phyloP scores from a whole-genome alignment of 1,284 basidiomycete species.

The Lignosus rhinocerotis region DNA sequence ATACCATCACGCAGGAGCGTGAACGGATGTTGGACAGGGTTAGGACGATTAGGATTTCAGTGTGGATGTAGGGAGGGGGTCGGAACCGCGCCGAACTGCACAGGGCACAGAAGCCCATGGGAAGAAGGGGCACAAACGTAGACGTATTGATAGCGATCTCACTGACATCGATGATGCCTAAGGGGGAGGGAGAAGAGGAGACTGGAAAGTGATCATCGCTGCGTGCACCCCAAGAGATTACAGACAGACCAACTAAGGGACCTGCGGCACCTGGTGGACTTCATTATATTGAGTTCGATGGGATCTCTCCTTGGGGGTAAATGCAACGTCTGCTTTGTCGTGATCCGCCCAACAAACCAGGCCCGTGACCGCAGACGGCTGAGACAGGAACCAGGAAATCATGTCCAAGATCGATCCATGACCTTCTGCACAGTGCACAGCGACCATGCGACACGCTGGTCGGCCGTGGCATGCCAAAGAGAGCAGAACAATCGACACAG shows the following conservation, averaged over 20 bases:
- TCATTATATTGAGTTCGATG: background rate
- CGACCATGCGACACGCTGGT: background rate
- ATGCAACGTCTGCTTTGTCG: background rate
- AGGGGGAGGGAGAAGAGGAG: background rate
- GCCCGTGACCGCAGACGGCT: background rate
- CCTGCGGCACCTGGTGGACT: background rate
- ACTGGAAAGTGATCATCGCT: background rate
- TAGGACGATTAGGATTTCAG: background rate
- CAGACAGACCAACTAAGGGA: background rate
- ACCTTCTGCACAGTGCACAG: background rate
- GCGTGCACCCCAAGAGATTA: background rate
- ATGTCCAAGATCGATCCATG: background rate
- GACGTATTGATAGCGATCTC: constrained; percentile 11
- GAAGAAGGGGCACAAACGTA: constrained; percentile 7
- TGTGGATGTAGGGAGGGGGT: constrained; percentile 1
- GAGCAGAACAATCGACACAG: background rate
- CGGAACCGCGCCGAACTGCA: constrained; percentile 12
- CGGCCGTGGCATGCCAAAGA: background rate
- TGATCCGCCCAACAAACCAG: background rate
- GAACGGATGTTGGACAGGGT: background rate
- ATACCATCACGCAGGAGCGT: background rate
- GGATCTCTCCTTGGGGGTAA: background rate
- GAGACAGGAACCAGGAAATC: background rate
- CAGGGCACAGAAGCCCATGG: constrained; percentile 13
- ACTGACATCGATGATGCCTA: constrained; percentile 15